Conservation (phyloP, 1,284 basidiomycete genomes). For the Moesziomyces aphidis region DNA sequence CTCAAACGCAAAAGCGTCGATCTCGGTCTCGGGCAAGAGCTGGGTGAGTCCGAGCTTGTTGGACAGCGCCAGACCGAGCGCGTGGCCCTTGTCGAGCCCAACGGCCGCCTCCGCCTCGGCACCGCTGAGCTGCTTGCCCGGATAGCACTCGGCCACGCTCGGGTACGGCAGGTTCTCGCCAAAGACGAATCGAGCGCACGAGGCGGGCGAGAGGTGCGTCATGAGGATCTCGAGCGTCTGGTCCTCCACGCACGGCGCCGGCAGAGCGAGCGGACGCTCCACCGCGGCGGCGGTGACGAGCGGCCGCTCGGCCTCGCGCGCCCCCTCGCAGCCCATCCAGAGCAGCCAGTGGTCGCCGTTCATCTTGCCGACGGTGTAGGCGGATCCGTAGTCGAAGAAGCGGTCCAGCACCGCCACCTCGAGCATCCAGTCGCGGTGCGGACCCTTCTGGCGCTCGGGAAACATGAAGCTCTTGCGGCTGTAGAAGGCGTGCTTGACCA, state of each 20-base stretch:
- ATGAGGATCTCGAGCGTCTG: slow-evolving; percentile 99
- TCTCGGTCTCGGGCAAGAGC: slow-evolving; percentile 84
- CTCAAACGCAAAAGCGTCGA: slow-evolving; percentile 93
- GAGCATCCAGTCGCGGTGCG: slow-evolving; percentile 92
- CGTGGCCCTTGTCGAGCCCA: slow-evolving; percentile 69
- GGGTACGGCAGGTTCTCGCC: slow-evolving; percentile 55
- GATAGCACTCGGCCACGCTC: slow-evolving; percentile 48
- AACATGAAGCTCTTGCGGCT: slow-evolving; percentile 99
- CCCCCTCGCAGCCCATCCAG: slow-evolving; percentile 72
- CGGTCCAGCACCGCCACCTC: slow-evolving; percentile 92
- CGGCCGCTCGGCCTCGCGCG: slow-evolving; percentile 55
- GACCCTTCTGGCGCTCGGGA: slow-evolving; percentile 92
- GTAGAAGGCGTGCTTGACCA: slow-evolving; percentile 77
- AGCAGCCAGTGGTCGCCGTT: slow-evolving; percentile 99
- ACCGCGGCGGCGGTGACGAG: slow-evolving; percentile 41
- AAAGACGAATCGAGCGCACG: slow-evolving; percentile 83
- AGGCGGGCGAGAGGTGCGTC: slow-evolving; percentile 85
- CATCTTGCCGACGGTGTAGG: slow-evolving; percentile 96
- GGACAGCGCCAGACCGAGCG: slow-evolving; percentile 78
- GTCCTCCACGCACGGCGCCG: slow-evolving; percentile 71
- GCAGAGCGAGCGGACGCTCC: slow-evolving; percentile 50
- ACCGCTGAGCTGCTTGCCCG: slow-evolving; percentile 18
- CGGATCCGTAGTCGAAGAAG: slow-evolving; percentile 83
- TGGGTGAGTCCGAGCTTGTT: slow-evolving; percentile 81
- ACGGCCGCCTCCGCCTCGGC: slow-evolving; percentile 13